Evolutionary conservation across 1,284 basidiomycete species (phyloP).

Genomic region (Athelia sp.): DNA sequence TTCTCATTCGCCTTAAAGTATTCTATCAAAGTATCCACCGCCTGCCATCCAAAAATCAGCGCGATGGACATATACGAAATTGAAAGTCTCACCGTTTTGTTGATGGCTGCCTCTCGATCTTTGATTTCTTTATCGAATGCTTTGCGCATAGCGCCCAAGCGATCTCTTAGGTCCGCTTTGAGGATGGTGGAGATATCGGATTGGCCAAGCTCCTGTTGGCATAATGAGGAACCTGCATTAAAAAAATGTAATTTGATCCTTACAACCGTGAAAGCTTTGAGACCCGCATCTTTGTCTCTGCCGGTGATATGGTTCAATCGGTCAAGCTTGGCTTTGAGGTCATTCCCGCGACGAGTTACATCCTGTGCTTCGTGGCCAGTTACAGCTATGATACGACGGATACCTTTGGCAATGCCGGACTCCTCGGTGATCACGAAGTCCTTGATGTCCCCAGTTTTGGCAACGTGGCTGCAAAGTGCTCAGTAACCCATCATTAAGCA

Average conservation of each 20-base stretch:
- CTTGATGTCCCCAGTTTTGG: slow-evolving; percentile 94
- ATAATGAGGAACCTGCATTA: not conserved
- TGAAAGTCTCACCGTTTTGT: slow-evolving; percentile 62
- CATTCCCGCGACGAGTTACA: slow-evolving; percentile 69
- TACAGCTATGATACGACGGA: slow-evolving; percentile 90
- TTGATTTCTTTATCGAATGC: slow-evolving; percentile 84
- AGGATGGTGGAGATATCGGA: slow-evolving; percentile 84
- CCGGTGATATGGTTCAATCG: slow-evolving; percentile 63
- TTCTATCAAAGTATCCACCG: slow-evolving; percentile 61
- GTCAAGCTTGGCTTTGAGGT: slow-evolving; percentile 62
- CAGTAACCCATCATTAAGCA: slow-evolving; percentile 1
- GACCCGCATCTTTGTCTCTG: slow-evolving; percentile 78
- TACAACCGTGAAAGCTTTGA: slow-evolving; percentile 81
- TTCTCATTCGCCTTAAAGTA: slow-evolving; percentile 79
- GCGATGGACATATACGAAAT: not conserved
- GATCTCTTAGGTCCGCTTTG: slow-evolving; percentile 81
- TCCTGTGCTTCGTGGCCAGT: slow-evolving; percentile 92
- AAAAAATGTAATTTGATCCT: slow-evolving; percentile 22
- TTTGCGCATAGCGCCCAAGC: slow-evolving; percentile 69
- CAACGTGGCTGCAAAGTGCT: slow-evolving; percentile 67
- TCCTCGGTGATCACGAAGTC: slow-evolving; percentile 94
- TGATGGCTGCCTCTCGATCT: slow-evolving; percentile 73
- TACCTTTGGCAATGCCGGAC: slow-evolving; percentile 96
- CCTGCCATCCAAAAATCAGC: slow-evolving; percentile 37
- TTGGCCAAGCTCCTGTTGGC: slow-evolving; percentile 78